Evolutionary conservation across 768 basidiomycete species (phyloP), one percentile per base, ranked within the genome.

Genomic region (Gyrodon lividus): DNA sequence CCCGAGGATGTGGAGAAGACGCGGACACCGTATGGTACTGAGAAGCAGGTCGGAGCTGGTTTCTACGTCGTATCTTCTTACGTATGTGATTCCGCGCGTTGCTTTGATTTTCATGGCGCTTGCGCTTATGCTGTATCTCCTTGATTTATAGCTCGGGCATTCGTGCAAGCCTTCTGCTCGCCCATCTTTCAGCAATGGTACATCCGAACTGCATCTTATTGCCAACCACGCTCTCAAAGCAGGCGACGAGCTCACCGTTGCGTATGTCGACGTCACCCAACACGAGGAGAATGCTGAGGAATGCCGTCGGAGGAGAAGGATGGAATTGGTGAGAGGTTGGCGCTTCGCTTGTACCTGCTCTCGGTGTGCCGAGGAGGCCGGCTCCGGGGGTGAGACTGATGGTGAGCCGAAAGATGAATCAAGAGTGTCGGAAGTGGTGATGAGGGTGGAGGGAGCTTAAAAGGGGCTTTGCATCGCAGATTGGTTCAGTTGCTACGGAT

Each of bases 261-360:
- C 91, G 1, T 93, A 80, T 59, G 86, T 90, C 45, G 87, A 91
- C 56, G 80, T 85, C 57, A 70, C 71, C 0, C 79, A 81, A 60
- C 79, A 74, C 51, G 63, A 73, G 1, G 87, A 89, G 69, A 74
- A 74, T 30, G 55, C 64, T 9, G 65, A 70, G 3, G 82, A 85
- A 24, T 81, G 83, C 46, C 76, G 87, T 49, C 74, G 81, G 50
- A 76, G 86, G 39, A 74, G 90, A 56, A 78, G 91, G 28, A 74
- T 76, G 59, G 87, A 90, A 72, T 77, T 93, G 33, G 88, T 80
- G 20, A 77, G 86, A 38, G 90, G 91, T 30, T 93, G 91, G 91
- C 75, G 78, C 51, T 91, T 92, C 64, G 82, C 87, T 10, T 93
- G 91, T 62, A 67, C 72, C 44, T 93, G 91, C 64, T 68, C 74